phyloP scores from a whole-genome alignment of 2,329 filamentous ascomycete species.

The Drechslera avenae region DNA sequence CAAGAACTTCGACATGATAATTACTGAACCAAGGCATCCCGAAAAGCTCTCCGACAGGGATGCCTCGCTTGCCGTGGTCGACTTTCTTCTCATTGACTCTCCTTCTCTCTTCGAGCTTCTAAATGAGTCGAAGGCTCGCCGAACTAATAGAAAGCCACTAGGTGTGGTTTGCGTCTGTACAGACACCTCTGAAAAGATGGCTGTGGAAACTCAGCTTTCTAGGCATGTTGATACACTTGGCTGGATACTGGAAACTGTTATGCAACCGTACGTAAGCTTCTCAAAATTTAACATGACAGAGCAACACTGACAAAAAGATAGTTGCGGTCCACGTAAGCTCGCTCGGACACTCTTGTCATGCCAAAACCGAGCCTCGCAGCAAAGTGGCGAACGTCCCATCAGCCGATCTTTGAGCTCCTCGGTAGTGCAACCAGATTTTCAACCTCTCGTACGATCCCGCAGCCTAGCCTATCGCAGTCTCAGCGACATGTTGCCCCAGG shows the following conservation, averaged over 20 bases:
- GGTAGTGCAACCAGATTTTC: conserved; percentile 7
- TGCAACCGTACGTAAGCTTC: conserved; percentile 37
- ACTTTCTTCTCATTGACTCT: conserved; percentile 37
- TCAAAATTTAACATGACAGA: not conserved
- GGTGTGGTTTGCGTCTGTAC: conserved; percentile 38
- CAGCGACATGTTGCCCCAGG: conserved; percentile 27
- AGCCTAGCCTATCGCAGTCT: conserved; percentile 27
- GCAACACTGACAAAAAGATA: conserved; percentile 4
- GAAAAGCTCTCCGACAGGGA: conserved; percentile 7
- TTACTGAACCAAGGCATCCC: conserved; percentile 13
- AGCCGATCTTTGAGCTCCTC: conserved; percentile 25
- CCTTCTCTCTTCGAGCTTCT: conserved; percentile 31
- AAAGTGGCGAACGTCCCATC: conserved; percentile 19
- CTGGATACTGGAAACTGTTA: conserved; percentile 34
- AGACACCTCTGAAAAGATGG: conserved; percentile 34
- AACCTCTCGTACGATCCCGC: conserved; percentile 18
- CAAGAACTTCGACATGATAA: conserved; percentile 31
- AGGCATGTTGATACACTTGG: conserved; percentile 31
- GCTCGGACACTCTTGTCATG: conserved; percentile 32
- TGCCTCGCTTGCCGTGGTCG: conserved; percentile 17
- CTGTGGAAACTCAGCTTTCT: conserved; percentile 27
- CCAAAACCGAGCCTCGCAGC: conserved; percentile 23
- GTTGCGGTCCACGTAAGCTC: conserved; percentile 37
- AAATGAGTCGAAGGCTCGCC: conserved; percentile 17
- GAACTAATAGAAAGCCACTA: conserved; percentile 21